Evolutionary conservation across 1,284 basidiomycete species (phyloP).

Genomic region (Leccinum cinnamomeum): DNA sequence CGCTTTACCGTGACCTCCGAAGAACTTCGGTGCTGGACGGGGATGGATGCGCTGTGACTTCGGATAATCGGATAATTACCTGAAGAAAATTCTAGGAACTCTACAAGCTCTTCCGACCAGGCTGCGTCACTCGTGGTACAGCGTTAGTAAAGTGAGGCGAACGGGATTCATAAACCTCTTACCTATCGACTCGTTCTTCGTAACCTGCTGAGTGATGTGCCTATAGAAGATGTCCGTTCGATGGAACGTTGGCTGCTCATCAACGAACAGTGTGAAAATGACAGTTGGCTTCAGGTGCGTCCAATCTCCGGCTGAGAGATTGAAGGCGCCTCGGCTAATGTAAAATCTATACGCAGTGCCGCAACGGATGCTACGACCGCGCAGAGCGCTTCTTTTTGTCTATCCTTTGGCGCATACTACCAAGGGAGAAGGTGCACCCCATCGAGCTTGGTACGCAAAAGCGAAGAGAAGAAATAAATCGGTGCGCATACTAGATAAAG

Average conservation of each 20-base stretch:
- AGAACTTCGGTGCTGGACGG: slow-evolving; percentile 60
- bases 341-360: slow-evolving; percentile 66
- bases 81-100: slow-evolving; percentile 63
- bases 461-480: slow-evolving; percentile 20
- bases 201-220: slow-evolving; percentile 31
- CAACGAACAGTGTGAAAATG: slow-evolving; percentile 49
- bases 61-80: slow-evolving; percentile 38
- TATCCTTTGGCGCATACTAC: slow-evolving; percentile 36
- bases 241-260: slow-evolving; percentile 53
- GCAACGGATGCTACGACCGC: slow-evolving; percentile 58
- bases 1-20: slow-evolving; percentile 63
- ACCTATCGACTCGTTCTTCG: background rate
- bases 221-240: slow-evolving; percentile 63
- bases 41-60: background rate
- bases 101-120: slow-evolving; percentile 36
- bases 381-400: slow-evolving; percentile 60
- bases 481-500: slow-evolving; percentile 62
- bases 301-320: slow-evolving; percentile 63
- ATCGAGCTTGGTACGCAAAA: too few relatives aligned
- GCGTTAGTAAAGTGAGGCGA: background rate
- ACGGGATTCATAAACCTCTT: background rate
- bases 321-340: slow-evolving; percentile 59
- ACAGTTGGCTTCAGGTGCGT: slow-evolving; percentile 65
- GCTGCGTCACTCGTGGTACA: slow-evolving; percentile 1
- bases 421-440: too few relatives aligned